Evolutionary conservation across 768 basidiomycete species (phyloP).

Genomic region (Trichaptum fuscoviolaceum): DNA sequence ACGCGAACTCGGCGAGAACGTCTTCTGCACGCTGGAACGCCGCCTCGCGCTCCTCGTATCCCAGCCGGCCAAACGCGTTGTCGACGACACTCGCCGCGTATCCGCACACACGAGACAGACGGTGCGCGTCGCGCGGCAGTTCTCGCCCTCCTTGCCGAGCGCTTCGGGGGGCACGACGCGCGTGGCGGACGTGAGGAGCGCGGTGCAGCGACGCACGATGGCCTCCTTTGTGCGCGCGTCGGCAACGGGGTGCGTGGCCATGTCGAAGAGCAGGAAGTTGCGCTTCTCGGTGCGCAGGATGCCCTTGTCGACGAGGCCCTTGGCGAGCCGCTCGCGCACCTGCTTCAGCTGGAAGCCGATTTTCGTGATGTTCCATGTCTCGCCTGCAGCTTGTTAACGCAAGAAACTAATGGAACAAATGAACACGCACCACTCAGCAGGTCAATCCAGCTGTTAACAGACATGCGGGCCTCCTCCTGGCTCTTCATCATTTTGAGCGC

Average conservation of each 20-base stretch:
- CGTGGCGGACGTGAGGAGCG: constrained; percentile 79
- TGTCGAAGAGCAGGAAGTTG: constrained; percentile 98
- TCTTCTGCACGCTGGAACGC: constrained; percentile 95
- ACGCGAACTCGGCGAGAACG: constrained; percentile 83
- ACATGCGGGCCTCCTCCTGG: constrained; percentile 54
- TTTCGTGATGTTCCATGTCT: constrained; percentile 99
- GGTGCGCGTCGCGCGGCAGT: constrained; percentile 74
- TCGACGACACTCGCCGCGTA: constrained; percentile 95
- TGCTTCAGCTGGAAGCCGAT: constrained; percentile 99
- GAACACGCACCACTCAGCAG: constrained; percentile 76
- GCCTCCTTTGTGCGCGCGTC: constrained; percentile 87
- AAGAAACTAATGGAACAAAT: neutral
- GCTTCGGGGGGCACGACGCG: constrained; percentile 72
- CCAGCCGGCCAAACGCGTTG: constrained; percentile 83
- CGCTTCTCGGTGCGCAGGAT: constrained; percentile 98
- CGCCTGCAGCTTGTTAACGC: constrained; percentile 56
- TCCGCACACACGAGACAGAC: constrained; percentile 83
- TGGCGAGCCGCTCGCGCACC: constrained; percentile 95
- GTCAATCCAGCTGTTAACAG: constrained; percentile 91
- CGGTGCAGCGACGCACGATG: constrained; percentile 69
- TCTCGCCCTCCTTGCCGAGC: constrained; percentile 69
- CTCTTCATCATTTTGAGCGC: constrained; percentile 93
- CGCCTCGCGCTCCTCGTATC: constrained; percentile 89
- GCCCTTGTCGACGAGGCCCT: constrained; percentile 96
- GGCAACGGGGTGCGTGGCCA: constrained; percentile 98